A percentile compares a stretch with the other conserved stretches of the same genome.
Conservation (phyloP, 495 filamentous ascomycete genomes). For the Hyaloscypha hepaticicola region DNA sequence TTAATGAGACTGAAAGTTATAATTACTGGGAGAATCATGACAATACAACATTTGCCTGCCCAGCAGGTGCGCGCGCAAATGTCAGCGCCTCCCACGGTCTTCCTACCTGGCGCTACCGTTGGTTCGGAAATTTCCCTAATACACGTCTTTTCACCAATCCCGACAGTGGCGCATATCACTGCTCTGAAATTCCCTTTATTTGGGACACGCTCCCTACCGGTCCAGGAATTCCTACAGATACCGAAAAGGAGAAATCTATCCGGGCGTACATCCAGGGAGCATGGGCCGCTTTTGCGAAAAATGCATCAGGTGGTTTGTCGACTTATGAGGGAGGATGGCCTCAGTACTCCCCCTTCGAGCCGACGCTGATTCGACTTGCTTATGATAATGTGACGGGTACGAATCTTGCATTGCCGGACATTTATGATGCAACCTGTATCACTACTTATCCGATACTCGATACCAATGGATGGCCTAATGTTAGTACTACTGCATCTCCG, state of each 20-base stretch:
- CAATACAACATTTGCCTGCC: too few relatives aligned
- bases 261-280: slow-evolving; percentile 38
- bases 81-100: too few relatives aligned
- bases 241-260: slow-evolving; percentile 30
- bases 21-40: too few relatives aligned
- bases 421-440: neutral
- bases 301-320: slow-evolving; percentile 42
- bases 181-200: neutral
- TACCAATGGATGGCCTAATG: too few relatives aligned
- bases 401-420: slow-evolving; percentile 1
- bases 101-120: too few relatives aligned
- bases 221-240: slow-evolving; percentile 4
- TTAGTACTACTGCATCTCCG: too few relatives aligned
- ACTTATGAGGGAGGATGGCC: slow-evolving; percentile 40
- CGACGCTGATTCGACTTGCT: slow-evolving; percentile 14
- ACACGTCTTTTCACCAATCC: slow-evolving; percentile 31
- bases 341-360: slow-evolving; percentile 21
- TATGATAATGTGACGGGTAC: slow-evolving; percentile 25
- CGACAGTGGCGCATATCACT: slow-evolving; percentile 47
- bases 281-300: slow-evolving; percentile 49
- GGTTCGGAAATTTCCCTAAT: too few relatives aligned
- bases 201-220: neutral
- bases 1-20: too few relatives aligned
- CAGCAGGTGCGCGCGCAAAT: too few relatives aligned
- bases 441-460: neutral